Base-by-base conservation (phyloP, 495 filamentous ascomycete genomes). In the Chaetomium cochliodes region DNA sequence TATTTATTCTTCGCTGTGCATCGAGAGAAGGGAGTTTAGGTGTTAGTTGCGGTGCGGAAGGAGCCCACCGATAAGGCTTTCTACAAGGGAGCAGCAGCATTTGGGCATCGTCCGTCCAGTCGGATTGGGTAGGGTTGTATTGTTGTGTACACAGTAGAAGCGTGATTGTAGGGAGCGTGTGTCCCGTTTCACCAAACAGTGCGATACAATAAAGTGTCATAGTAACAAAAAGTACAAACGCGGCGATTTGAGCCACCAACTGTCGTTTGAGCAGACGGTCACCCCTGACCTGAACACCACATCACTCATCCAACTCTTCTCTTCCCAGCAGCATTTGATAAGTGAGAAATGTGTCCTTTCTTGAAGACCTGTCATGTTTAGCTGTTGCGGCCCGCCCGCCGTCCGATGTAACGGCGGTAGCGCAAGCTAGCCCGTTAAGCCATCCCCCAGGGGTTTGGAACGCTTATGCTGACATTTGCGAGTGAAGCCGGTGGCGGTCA, bases 21-120 rank as follows among this genome's bases (percentile, higher is more conserved):
- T 54, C 42, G 15, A 20, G 6, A 58, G 42, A 51, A 50, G 52
- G 61, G 53, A 58, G 52, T 63, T 63, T 50, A 7, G 61, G 61
- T 63, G 61, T 63, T 63, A 28, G 9, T 42, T 28, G 59, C 1
- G 47, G 23, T 3, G 5, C n/a, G 23, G 44, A 16, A 33, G 7
- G 20, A 37, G 28, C 46, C 22, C 12, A 8, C 20, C 25, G 8
- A 33, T 16, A 22, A 30, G 57, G 42, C 28, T 39, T 58, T 11
- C 22, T n/a, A 15, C 13, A 44, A 18, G 41, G 41, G 18, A 30
- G 3, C 15, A 30, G 15, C 59, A 28, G 25, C 20, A 23, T 25
- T 4, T 42, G 1, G 33, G 16, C 22, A 15, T 20, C 6, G 2
- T 22, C 25, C 13, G 25, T 64, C 46, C 16, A 12, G 33, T 46